Conservation (phyloP, 495 filamentous ascomycete genomes). For the Penicillium ochrochloron region DNA sequence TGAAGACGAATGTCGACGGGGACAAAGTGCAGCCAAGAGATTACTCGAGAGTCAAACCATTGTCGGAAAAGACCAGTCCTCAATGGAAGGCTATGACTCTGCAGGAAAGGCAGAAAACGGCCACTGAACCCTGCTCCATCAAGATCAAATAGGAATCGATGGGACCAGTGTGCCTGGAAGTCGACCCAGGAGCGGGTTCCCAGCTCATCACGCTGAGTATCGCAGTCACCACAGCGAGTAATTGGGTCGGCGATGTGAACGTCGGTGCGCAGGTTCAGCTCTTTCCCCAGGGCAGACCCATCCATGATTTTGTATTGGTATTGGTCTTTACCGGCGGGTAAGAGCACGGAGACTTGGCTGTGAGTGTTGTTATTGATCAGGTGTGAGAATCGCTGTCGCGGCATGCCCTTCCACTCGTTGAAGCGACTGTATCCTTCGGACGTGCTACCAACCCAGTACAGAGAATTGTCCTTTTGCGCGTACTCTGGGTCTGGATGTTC, state of each 20-base stretch:
- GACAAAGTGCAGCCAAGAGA: slow-evolving; percentile 79
- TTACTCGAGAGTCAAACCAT: slow-evolving; percentile 74
- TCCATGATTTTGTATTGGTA: slow-evolving; percentile 47
- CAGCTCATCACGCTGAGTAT: slow-evolving; percentile 56
- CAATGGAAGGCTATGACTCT: slow-evolving; percentile 66
- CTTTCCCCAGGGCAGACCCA: slow-evolving; percentile 34
- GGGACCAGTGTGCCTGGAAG: slow-evolving; percentile 65
- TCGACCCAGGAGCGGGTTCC: slow-evolving; percentile 43
- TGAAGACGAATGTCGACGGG: slow-evolving; percentile 73
- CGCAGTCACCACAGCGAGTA: slow-evolving; percentile 62
- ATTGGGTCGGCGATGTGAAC: slow-evolving; percentile 55
- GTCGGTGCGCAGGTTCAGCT: slow-evolving; percentile 41
- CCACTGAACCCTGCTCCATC: slow-evolving; percentile 71
- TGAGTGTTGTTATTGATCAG: slow-evolving; percentile 57
- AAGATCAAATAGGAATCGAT: slow-evolving; percentile 69
- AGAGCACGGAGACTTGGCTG: slow-evolving; percentile 46
- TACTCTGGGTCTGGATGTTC: slow-evolving; percentile 48
- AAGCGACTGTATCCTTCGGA: slow-evolving; percentile 59
- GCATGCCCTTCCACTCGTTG: slow-evolving; percentile 62
- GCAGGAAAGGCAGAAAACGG: slow-evolving; percentile 65
- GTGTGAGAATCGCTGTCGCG: slow-evolving; percentile 61
- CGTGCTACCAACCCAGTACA: slow-evolving; percentile 61
- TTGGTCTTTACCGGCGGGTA: slow-evolving; percentile 36
- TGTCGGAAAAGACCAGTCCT: slow-evolving; percentile 68
- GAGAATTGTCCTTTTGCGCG: slow-evolving; percentile 44